Conservation (phyloP, 495 filamentous ascomycete species). For the Chaetomium tenue region DNA sequence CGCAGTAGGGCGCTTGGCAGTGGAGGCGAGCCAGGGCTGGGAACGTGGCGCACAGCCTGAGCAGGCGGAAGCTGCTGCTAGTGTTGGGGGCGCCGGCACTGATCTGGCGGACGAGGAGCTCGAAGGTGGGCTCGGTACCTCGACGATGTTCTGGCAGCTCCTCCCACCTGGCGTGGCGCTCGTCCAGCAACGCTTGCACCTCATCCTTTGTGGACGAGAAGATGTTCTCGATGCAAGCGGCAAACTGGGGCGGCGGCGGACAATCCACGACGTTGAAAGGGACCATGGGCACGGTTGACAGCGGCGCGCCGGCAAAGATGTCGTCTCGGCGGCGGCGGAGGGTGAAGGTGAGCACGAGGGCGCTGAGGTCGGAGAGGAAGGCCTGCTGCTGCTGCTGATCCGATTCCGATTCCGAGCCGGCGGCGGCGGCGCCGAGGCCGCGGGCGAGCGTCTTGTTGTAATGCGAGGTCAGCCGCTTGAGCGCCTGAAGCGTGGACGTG, state of each 20-base stretch:
- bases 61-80: conserved; percentile 1
- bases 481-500: conserved; percentile 5
- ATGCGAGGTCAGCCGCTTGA: conserved; percentile 4
- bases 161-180: conserved; percentile 7
- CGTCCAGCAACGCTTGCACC: background rate
- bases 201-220: conserved; percentile 9
- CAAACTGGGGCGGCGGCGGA: conserved; percentile 1
- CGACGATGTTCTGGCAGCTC: conserved; percentile 5
- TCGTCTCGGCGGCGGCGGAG: conserved; percentile 8
- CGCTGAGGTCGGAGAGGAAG: conserved; percentile 7
- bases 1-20: background rate
- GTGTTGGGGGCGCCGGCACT: conserved; percentile 6
- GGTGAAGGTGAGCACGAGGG: conserved; percentile 6
- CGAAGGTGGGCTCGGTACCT: background rate
- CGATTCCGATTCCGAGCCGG: background rate
- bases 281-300: conserved; percentile 1
- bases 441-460: too few relatives aligned
- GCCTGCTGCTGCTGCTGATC: conserved; percentile 7
- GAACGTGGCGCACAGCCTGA: conserved; percentile 12
- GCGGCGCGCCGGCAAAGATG: background rate
- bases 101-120: conserved; percentile 9
- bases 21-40: conserved; percentile 2
- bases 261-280: background rate
- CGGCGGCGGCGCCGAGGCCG: too few relatives aligned
- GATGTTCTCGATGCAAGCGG: background rate